Evolutionary conservation across 768 basidiomycete genomes (phyloP).

Genomic region (Termitomyces sp.): DNA sequence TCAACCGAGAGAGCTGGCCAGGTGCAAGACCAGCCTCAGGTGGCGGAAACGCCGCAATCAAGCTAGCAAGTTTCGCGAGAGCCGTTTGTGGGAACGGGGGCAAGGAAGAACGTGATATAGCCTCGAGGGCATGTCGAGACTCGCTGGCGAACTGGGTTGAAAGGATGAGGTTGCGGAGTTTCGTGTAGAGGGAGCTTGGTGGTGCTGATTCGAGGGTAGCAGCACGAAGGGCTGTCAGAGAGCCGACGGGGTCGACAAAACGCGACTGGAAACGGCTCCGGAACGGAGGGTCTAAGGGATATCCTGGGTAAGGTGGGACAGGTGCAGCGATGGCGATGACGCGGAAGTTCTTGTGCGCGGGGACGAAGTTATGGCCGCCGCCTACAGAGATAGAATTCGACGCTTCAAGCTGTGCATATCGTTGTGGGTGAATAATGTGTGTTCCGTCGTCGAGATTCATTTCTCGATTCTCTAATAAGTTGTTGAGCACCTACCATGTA

Average conservation of each 20-base stretch:
- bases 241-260: conserved; percentile 60
- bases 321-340: conserved; percentile 71
- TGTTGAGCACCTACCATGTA: conserved; percentile 50
- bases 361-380: conserved; percentile 49
- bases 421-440: conserved; percentile 65
- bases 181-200: conserved; percentile 33
- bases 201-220: conserved; percentile 5
- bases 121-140: conserved; percentile 50
- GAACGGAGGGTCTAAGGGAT: conserved; percentile 66
- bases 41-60: conserved; percentile 51
- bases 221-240: conserved; percentile 40
- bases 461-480: conserved; percentile 70
- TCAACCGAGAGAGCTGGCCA: conserved; percentile 49
- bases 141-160: conserved; percentile 66
- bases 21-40: conserved; percentile 36
- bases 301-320: conserved; percentile 66
- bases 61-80: conserved; percentile 44
- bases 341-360: conserved; percentile 66
- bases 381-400: conserved; percentile 26
- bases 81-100: conserved; percentile 69
- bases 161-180: conserved; percentile 55
- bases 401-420: conserved; percentile 49
- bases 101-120: conserved; percentile 50
- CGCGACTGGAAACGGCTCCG: conserved; percentile 69
- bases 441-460: conserved; percentile 74